These are phyloP conservation scores for Leishmania tarentolae DNA, from an alignment of 208 protist species.

Conservation along the genomic window DNA sequence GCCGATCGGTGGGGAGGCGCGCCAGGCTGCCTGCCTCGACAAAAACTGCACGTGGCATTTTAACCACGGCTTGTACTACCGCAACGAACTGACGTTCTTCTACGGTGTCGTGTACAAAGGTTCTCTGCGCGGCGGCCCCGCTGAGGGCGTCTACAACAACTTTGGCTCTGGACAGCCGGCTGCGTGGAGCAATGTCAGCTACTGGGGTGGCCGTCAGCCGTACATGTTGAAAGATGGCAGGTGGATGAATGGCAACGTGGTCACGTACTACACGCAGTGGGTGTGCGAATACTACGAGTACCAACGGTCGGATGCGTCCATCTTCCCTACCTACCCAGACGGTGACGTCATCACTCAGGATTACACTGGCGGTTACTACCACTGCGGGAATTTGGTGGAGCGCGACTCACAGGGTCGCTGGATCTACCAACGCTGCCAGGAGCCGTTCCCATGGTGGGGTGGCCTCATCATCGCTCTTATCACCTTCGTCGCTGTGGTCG, in stretches of 20 bases:
- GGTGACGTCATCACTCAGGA: slow-evolving; percentile 40
- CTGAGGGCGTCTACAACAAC: slow-evolving; percentile 36
- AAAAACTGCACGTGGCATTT: slow-evolving; percentile 56
- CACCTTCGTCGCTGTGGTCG: slow-evolving; percentile 34
- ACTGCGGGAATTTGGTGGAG: slow-evolving; percentile 44
- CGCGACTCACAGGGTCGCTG: slow-evolving; percentile 39
- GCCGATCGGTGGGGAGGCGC: slow-evolving; percentile 51
- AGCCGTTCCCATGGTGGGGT: slow-evolving; percentile 58
- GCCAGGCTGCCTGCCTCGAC: slow-evolving; percentile 43
- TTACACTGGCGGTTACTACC: slow-evolving; percentile 12
- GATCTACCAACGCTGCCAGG: slow-evolving; percentile 46
- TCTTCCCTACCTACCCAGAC: slow-evolving; percentile 60
- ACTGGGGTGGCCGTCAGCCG: slow-evolving; percentile 47
- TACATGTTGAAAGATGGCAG: slow-evolving; percentile 35
- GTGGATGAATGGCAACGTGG: slow-evolving; percentile 54
- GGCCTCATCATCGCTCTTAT: slow-evolving; percentile 47
- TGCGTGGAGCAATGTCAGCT: slow-evolving; percentile 50
- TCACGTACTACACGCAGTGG: slow-evolving; percentile 50
- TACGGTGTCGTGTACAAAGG: slow-evolving; percentile 44
- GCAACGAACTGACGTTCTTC: slow-evolving; percentile 55
- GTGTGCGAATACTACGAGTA: slow-evolving; percentile 72
- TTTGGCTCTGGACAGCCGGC: slow-evolving; percentile 30
- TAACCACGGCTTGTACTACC: slow-evolving; percentile 53
- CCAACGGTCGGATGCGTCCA: slow-evolving; percentile 37
- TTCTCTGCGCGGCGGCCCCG: slow-evolving; percentile 13